Evolutionary conservation across 768 basidiomycete genomes (phyloP).

Genomic region (Naganishia friedmannii): DNA sequence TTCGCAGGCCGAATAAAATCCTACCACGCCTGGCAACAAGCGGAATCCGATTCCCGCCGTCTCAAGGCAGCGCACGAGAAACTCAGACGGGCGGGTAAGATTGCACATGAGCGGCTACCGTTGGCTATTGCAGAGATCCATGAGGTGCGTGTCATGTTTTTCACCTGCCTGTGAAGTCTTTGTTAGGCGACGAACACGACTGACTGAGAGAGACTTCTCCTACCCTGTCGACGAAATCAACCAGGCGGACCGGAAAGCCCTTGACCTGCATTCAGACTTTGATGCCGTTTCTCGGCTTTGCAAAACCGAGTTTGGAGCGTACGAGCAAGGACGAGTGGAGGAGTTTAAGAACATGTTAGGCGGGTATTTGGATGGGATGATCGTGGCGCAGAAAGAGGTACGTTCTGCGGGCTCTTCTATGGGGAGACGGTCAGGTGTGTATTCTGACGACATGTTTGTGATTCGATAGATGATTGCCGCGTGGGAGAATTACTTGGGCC

Average conservation of each 20-base stretch:
- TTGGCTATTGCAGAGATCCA: slow-evolving; percentile 74
- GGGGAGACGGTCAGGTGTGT: background rate
- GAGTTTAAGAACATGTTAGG: slow-evolving; percentile 86
- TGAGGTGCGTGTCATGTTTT: slow-evolving; percentile 74
- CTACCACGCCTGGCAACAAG: slow-evolving; percentile 74
- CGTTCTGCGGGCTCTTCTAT: background rate
- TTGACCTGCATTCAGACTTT: slow-evolving; percentile 82
- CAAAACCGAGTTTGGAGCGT: slow-evolving; percentile 82
- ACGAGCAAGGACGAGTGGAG: slow-evolving; percentile 87
- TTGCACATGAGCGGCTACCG: slow-evolving; percentile 67
- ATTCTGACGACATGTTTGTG: too few relatives aligned
- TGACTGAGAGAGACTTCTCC: background rate
- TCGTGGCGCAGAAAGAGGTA: slow-evolving; percentile 75
- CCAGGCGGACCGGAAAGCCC: slow-evolving; percentile 77
- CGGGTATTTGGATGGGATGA: slow-evolving; percentile 81
- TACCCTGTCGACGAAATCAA: background rate
- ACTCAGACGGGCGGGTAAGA: slow-evolving; percentile 46
- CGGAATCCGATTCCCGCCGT: slow-evolving; percentile 56
- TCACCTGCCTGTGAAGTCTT: too few relatives aligned
- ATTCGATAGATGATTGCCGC: slow-evolving; percentile 62
- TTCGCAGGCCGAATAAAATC: slow-evolving; percentile 82
- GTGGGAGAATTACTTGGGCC: slow-evolving; percentile 57
- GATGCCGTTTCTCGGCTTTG: slow-evolving; percentile 82
- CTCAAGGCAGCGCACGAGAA: slow-evolving; percentile 58
- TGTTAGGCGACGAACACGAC: too few relatives aligned